A percentile compares a stretch with the other conserved stretches of the same genome.
These are phyloP conservation scores for Xylaria nigripes DNA, from an alignment of 495 filamentous ascomycete genomes.

Conservation along the genomic window DNA sequence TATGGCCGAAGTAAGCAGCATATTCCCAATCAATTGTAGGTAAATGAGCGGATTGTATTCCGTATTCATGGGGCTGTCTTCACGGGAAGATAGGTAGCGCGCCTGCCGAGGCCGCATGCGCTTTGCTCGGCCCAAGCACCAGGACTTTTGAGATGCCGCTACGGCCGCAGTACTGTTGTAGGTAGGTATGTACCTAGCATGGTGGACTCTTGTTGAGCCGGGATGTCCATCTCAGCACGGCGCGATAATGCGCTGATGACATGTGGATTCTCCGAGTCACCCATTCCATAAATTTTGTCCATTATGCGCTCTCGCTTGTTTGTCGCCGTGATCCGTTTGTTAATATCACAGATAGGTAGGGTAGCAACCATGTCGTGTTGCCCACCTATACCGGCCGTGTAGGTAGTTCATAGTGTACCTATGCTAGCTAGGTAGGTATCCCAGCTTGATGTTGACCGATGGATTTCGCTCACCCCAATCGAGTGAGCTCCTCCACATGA, in stretches of 20 bases:
- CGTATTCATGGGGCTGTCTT: background rate
- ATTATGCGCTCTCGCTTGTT: background rate
- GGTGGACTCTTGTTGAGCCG: background rate
- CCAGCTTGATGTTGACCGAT: slow-evolving; percentile 1
- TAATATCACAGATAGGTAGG: background rate
- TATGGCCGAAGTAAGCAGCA: no score
- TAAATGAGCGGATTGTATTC: no score
- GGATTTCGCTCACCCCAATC: background rate
- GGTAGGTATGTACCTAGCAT: no score
- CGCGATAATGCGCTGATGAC: background rate
- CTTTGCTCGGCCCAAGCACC: slow-evolving; percentile 1
- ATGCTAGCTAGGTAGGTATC: no score
- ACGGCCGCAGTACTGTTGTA: slow-evolving; percentile 11
- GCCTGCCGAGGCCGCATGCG: background rate
- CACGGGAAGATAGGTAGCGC: background rate
- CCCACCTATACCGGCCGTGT: background rate
- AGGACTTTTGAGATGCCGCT: no score
- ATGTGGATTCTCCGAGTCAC: background rate
- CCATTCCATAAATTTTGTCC: background rate
- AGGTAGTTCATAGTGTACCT: no score
- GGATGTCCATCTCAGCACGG: background rate
- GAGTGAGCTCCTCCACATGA: slow-evolving; percentile 1
- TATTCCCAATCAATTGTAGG: no score
- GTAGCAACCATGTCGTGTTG: background rate
- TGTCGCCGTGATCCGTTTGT: background rate